Percentiles rank a stretch among this genome's conserved stretches.
phyloP scores from a whole-genome alignment of 495 filamentous ascomycete genomes.

The Pyrenula massariospora region DNA sequence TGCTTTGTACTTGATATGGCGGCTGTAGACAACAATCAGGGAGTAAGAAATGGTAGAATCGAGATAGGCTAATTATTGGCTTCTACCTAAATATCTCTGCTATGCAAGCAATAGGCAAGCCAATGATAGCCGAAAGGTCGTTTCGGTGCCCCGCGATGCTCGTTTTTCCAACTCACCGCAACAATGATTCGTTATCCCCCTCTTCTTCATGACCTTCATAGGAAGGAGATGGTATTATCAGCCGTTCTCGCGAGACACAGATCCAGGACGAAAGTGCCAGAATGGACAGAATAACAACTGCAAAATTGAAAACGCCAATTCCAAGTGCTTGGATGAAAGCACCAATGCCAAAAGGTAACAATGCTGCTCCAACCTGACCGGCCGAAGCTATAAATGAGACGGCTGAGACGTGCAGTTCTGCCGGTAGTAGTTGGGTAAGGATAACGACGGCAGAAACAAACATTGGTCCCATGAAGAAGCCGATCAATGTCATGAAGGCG shows the following conservation, averaged over 20 bases:
- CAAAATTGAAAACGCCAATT: background rate
- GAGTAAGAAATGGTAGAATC: background rate
- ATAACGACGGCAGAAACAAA: background rate
- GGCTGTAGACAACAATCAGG: background rate
- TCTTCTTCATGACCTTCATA: background rate
- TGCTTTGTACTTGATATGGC: background rate
- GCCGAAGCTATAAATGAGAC: background rate
- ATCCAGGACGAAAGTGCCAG: background rate
- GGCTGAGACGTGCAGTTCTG: background rate
- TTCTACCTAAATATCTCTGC: background rate
- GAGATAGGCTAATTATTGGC: background rate
- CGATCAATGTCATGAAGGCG: background rate
- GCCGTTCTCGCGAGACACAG: background rate
- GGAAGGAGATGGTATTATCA: background rate
- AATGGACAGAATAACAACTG: background rate
- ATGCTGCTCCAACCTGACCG: background rate
- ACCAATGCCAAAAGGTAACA: background rate
- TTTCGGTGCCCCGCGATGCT: background rate
- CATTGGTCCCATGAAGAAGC: background rate
- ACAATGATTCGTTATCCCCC: background rate
- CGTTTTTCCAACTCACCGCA: background rate
- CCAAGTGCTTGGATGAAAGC: background rate
- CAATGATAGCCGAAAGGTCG: background rate
- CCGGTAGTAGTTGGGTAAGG: background rate
- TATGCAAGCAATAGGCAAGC: background rate